phyloP scores from a whole-genome alignment of 2,329 filamentous ascomycete genomes.

The Pseudocercospora crystallina region DNA sequence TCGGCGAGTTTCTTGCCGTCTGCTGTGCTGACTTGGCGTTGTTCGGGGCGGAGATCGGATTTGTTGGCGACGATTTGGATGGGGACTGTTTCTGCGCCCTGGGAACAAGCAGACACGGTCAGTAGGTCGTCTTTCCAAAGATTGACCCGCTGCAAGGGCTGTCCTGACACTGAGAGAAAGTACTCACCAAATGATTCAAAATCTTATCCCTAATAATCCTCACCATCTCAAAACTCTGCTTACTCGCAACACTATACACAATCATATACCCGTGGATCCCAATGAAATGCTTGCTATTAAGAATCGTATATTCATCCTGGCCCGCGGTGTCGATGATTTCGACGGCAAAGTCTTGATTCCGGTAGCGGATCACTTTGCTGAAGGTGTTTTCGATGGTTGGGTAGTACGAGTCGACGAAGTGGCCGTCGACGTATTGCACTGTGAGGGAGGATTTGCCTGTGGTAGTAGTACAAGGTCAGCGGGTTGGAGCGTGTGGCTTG shows the following conservation, averaged over 20 bases:
- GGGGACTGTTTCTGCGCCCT: conserved; percentile 91
- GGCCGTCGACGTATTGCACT: conserved; percentile 93
- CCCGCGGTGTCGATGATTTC: conserved; percentile 99
- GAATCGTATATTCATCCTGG: conserved; percentile 95
- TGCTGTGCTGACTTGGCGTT: conserved; percentile 83
- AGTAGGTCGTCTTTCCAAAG: not conserved
- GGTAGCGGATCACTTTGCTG: conserved; percentile 89
- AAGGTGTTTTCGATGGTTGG: conserved; percentile 99
- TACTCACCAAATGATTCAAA: conserved; percentile 81
- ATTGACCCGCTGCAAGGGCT: no score
- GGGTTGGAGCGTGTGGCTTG: no score
- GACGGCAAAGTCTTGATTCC: conserved; percentile 88
- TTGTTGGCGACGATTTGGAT: conserved; percentile 97
- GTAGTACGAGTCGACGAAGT: conserved; percentile 99
- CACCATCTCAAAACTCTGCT: conserved; percentile 96
- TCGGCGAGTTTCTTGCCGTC: conserved; percentile 82
- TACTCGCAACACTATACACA: conserved; percentile 93
- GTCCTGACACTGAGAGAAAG: no score
- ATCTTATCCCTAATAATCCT: conserved; percentile 96
- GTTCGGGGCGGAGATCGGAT: conserved; percentile 86
- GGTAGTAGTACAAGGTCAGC: no score
- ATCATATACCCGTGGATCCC: conserved; percentile 99
- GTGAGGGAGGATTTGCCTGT: conserved; percentile 95
- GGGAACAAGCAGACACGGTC: not conserved
- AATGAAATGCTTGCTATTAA: conserved; percentile 98